Base-by-base conservation (phyloP, 345 rosid genomes). In the Linum lewisii region DNA sequence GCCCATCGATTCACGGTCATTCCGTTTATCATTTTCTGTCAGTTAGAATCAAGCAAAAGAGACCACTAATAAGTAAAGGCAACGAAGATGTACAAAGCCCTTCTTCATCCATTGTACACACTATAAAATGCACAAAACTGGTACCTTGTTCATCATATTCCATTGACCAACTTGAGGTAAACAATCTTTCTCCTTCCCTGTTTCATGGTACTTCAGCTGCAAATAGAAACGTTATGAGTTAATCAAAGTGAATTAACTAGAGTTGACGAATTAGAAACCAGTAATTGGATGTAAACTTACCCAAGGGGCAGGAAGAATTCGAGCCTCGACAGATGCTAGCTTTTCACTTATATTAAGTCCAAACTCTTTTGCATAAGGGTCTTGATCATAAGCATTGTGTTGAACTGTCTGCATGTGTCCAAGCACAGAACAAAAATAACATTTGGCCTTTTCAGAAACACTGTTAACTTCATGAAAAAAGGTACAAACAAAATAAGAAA, bases 301-400 rank as follows among this genome's bases (percentile, higher is more conserved):
- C 99, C 99, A 90, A 16, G 99, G 97, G 6, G 99, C 93, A 69
- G 99, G 99, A 57, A 94, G 97, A 72, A 94, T 90, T n/a, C 99
- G 79, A 61, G 99, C 99, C 65, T 94, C 99, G 10, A 94, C 95
- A 44, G 95, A 84, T 42, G 99, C 95, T 65, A 85, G 70, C 72
- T 85, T 94, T 65, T 90, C 96, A 44, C 96, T 85, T 76, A 94
- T 94, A 13, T 85, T 90, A 42, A 94, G 74, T 51, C 96, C 99
- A 67, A 94, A 94, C 75, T 94, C 99, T 73, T 85, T 87, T 42
- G 96, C 97, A 64, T 85, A 94, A 19, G 95, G 96, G 69, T 94
- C 99, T 78, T 90, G 90, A 71, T 84, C 82, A 70, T 90, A 94
- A 0, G 87, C 84, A 67, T 94, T 94, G 56, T 84, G 85, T 51